These are phyloP conservation scores for Coniella lustricola DNA, from an alignment of 2,329 filamentous ascomycete species.

Conservation along the genomic window DNA sequence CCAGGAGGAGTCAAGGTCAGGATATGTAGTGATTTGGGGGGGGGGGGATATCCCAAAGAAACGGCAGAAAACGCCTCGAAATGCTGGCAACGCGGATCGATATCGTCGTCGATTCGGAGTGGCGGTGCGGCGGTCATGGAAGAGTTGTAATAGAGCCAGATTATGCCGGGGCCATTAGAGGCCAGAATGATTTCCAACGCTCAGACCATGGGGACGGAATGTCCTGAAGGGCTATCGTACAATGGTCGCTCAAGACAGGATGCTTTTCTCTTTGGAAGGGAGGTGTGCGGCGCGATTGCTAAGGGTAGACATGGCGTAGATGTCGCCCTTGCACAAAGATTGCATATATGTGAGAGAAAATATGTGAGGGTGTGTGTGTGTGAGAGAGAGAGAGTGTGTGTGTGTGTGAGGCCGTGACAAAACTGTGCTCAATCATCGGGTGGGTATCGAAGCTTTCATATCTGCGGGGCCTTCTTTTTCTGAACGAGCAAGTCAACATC, in stretches of 20 bases:
- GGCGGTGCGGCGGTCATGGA: slow-evolving; percentile 1
- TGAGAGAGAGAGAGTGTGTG: neutral
- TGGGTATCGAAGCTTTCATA: slow-evolving; percentile 5
- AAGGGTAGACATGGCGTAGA: slow-evolving; percentile 4
- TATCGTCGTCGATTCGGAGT: slow-evolving; percentile 6
- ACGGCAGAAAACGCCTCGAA: slow-evolving; percentile 7
- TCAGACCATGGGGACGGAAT: slow-evolving; percentile 7
- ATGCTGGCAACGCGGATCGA: slow-evolving; percentile 6
- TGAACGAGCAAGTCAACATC: slow-evolving; percentile 26
- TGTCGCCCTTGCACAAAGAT: slow-evolving; percentile 1
- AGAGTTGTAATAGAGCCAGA: neutral
- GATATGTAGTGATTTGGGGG: neutral
- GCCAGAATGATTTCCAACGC: slow-evolving; percentile 7
- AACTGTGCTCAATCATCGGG: slow-evolving; percentile 5
- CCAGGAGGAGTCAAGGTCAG: neutral
- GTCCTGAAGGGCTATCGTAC: slow-evolving; percentile 12
- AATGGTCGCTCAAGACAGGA: slow-evolving; percentile 12
- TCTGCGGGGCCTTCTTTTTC: slow-evolving; percentile 20
- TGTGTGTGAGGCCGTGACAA: slow-evolving; percentile 2
- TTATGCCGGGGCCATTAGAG: neutral
- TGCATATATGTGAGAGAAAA: too few species aligned
- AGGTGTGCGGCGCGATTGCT: neutral
- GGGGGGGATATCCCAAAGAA: neutral
- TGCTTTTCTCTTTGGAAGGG: neutral
- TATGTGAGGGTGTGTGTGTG: neutral